Percentiles rank a stretch among this genome's conserved stretches.
These are phyloP conservation scores for Eremomyces bilateralis DNA, from an alignment of 495 filamentous ascomycete genomes.

Conservation along the genomic window DNA sequence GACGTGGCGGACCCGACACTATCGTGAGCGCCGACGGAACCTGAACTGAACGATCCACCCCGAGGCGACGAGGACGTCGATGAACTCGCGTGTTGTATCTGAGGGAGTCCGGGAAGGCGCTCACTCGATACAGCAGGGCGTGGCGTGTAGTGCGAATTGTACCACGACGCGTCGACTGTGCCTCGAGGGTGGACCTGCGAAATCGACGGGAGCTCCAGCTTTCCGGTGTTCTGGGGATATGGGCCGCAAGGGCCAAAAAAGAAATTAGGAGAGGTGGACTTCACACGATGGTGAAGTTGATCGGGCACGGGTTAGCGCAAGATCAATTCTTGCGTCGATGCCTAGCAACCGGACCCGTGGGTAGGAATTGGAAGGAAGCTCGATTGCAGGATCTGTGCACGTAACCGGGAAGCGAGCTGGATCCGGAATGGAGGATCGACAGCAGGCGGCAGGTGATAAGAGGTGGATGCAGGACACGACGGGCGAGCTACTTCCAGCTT, in stretches of 20 bases:
- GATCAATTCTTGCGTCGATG: not conserved
- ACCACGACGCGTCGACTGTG: constrained; percentile 56
- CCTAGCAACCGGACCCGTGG: not conserved
- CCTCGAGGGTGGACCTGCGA: constrained; percentile 81
- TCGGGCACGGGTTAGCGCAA: not conserved
- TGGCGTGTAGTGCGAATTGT: constrained; percentile 48
- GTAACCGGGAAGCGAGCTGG: not conserved
- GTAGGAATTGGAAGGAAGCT: not conserved
- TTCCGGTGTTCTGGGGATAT: constrained; percentile 43
- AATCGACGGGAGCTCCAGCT: constrained; percentile 94
- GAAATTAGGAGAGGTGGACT: not conserved
- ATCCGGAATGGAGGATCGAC: not conserved
- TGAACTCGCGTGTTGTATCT: constrained; percentile 38
- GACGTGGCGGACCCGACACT: constrained; percentile 20
- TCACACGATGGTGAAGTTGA: not conserved
- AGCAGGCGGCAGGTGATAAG: not conserved
- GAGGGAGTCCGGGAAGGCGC: constrained; percentile 54
- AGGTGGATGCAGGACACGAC: not conserved
- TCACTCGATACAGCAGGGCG: constrained; percentile 49
- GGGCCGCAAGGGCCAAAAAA: not conserved
- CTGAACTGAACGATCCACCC: constrained; percentile 43
- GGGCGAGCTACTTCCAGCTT: not conserved
- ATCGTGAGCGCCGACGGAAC: constrained; percentile 21
- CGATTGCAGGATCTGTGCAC: not conserved
- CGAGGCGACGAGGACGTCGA: constrained; percentile 48